These are phyloP conservation scores for Phytophthora uliginosa DNA, from an alignment of 352 stramenopile species.

Conservation along the genomic window DNA sequence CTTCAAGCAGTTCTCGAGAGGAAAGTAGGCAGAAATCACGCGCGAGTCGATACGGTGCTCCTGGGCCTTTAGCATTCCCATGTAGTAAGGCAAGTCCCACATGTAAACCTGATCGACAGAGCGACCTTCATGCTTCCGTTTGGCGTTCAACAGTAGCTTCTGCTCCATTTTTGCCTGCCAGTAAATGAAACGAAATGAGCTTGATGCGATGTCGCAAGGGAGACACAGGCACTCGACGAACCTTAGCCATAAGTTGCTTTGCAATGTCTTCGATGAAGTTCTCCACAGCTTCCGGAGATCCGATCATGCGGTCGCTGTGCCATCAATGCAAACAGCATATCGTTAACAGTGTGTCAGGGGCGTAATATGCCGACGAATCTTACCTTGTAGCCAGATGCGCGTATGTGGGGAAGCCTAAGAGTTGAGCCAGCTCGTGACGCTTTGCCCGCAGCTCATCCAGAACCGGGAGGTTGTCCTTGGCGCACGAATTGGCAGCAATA, in stretches of 20 bases:
- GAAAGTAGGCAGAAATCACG: conserved; percentile 91
- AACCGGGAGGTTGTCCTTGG: conserved; percentile 75
- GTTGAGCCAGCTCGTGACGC: conserved; percentile 89
- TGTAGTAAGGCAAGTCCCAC: conserved; percentile 97
- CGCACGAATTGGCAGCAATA: conserved; percentile 87
- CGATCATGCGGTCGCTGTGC: conserved; percentile 87
- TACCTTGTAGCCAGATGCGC: conserved; percentile 94
- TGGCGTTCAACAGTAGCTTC: conserved; percentile 65
- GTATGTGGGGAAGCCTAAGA: conserved; percentile 93
- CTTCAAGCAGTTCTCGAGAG: conserved; percentile 92
- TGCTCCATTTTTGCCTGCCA: conserved; percentile 66
- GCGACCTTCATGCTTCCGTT: conserved; percentile 66
- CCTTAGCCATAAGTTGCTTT: conserved; percentile 78
- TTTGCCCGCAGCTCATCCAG: conserved; percentile 90
- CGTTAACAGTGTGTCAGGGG: conserved; percentile 11
- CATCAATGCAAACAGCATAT: conserved; percentile 2
- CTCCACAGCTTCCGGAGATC: conserved; percentile 71
- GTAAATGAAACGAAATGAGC: not conserved
- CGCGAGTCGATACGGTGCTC: conserved; percentile 82
- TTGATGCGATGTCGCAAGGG: not conserved
- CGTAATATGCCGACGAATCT: not conserved
- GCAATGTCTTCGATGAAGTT: conserved; percentile 75
- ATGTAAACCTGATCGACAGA: conserved; percentile 75
- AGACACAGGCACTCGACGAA: conserved; percentile 25
- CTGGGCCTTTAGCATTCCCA: conserved; percentile 85